These are phyloP conservation scores for Ogataea paraovalis DNA, from an alignment of 805 yeast species.

Conservation along the genomic window DNA sequence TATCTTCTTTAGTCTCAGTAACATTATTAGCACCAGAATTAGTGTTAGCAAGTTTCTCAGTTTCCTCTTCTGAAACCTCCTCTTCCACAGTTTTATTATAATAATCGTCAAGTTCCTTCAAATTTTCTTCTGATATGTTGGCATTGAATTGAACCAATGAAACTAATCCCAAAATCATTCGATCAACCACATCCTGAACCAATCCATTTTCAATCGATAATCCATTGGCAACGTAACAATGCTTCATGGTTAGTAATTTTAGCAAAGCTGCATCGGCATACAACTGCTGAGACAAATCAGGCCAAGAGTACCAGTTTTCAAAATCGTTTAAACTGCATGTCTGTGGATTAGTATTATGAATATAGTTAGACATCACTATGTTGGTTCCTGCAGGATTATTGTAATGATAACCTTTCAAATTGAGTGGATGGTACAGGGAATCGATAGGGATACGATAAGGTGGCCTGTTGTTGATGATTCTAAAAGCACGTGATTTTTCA, in stretches of 20 bases:
- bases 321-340: slow-evolving; percentile 20
- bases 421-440: slow-evolving; percentile 30
- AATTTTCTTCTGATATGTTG: slow-evolving; percentile 14
- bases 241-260: slow-evolving; percentile 32
- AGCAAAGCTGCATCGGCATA: slow-evolving; percentile 37
- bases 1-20: slow-evolving; percentile 3
- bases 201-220: slow-evolving; percentile 23
- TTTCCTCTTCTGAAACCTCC: background rate
- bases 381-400: slow-evolving; percentile 22
- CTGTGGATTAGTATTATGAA: slow-evolving; percentile 23
- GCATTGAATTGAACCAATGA: slow-evolving; percentile 22
- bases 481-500: slow-evolving; percentile 27
- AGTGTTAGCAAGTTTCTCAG: slow-evolving; percentile 1
- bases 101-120: slow-evolving; percentile 14
- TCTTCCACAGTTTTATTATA: slow-evolving; percentile 10
- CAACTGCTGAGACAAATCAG: slow-evolving; percentile 34
- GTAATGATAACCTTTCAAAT: slow-evolving; percentile 21
- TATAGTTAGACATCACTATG: slow-evolving; percentile 20
- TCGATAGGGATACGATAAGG: slow-evolving; percentile 29
- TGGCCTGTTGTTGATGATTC: slow-evolving; percentile 24
- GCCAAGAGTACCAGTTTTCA: slow-evolving; percentile 34
- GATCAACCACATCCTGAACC: slow-evolving; percentile 28
- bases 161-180: slow-evolving; percentile 28
- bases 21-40: no score
- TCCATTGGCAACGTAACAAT: slow-evolving; percentile 22